These are phyloP conservation scores for Poronia punctata DNA, from an alignment of 495 filamentous ascomycete genomes.

Conservation along the genomic window DNA sequence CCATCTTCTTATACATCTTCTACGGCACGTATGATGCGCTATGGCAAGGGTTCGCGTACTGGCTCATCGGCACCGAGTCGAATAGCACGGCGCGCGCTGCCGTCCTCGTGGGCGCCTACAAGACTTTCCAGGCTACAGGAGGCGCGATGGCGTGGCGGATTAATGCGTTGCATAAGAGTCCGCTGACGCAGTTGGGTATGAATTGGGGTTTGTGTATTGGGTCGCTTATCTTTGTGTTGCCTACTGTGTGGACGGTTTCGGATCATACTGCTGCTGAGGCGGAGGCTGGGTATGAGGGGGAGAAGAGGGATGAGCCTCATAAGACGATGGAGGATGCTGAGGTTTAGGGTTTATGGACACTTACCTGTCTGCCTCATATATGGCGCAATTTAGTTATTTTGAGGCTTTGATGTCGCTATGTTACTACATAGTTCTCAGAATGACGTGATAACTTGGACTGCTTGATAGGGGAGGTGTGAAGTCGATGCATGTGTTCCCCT, in stretches of 20 bases:
- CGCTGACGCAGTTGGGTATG: slow-evolving; percentile 5
- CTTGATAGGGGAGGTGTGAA: too few species aligned
- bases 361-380: too few species aligned
- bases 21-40: slow-evolving; percentile 47
- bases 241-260: slow-evolving; percentile 23
- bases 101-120: slow-evolving; percentile 14
- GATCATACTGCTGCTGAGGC: neutral
- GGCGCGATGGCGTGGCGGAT: slow-evolving; percentile 15
- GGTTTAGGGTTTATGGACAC: neutral
- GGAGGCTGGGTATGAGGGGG: slow-evolving; percentile 2
- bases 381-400: too few species aligned
- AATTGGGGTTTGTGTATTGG: slow-evolving; percentile 10
- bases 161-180: slow-evolving; percentile 15
- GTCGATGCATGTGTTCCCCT: too few species aligned
- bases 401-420: too few species aligned
- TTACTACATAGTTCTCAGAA: too few species aligned
- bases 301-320: neutral
- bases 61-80: slow-evolving; percentile 17
- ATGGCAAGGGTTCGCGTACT: slow-evolving; percentile 26
- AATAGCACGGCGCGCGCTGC: slow-evolving; percentile 10
- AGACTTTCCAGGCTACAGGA: slow-evolving; percentile 14
- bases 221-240: slow-evolving; percentile 10
- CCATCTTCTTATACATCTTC: slow-evolving; percentile 50
- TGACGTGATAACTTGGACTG: too few species aligned
- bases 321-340: neutral